Conservation (phyloP, 2,329 filamentous ascomycete species). For the Moelleriella libera region DNA sequence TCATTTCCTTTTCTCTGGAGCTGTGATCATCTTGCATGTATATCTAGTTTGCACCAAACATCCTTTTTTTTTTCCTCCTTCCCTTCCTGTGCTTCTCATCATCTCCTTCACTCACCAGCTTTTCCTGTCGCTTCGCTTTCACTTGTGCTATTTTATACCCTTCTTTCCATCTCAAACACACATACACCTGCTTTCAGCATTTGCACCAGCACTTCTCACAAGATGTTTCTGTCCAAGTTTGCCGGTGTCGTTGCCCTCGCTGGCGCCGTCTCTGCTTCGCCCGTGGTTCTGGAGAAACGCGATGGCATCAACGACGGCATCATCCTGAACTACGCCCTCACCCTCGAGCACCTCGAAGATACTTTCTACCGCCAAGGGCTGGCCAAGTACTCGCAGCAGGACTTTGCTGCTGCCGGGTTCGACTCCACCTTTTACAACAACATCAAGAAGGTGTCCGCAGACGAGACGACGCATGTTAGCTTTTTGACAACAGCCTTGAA, state of each 20-base stretch:
- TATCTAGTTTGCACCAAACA: too few relatives aligned
- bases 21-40: too few relatives aligned
- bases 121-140: too few relatives aligned
- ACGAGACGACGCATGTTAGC: slow-evolving; percentile 41
- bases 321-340: slow-evolving; percentile 32
- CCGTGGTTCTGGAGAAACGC: slow-evolving; percentile 4
- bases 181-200: not conserved
- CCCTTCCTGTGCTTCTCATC: too few relatives aligned
- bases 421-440: slow-evolving; percentile 39
- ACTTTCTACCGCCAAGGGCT: slow-evolving; percentile 49
- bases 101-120: too few relatives aligned
- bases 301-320: slow-evolving; percentile 9
- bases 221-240: slow-evolving; percentile 7
- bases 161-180: not conserved
- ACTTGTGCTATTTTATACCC: not conserved
- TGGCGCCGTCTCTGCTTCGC: slow-evolving; percentile 5
- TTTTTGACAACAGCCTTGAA: slow-evolving; percentile 34
- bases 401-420: slow-evolving; percentile 39
- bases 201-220: not conserved
- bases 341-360: slow-evolving; percentile 43
- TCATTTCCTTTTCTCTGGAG: too few relatives aligned
- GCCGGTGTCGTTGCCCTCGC: slow-evolving; percentile 5
- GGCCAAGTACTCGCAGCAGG: slow-evolving; percentile 35
- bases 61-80: too few relatives aligned
- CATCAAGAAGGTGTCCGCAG: slow-evolving; percentile 37